Percentiles rank a stretch among this genome's conserved stretches.
These are phyloP conservation scores for Rhododendron henanense DNA, from an alignment of 148 eudicot genomes.

Conservation along the genomic window DNA sequence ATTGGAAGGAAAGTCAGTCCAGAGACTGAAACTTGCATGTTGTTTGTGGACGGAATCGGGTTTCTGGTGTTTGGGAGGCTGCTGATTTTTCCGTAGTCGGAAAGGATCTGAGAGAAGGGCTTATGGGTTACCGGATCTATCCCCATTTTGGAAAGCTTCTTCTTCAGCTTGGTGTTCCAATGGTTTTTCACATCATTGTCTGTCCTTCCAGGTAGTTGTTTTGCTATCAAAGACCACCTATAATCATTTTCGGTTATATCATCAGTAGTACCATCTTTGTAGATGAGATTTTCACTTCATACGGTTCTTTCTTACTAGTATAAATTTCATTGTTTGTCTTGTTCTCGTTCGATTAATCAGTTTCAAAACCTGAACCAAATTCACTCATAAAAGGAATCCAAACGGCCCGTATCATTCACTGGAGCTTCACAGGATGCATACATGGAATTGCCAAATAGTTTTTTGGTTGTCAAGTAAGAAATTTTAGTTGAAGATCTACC, in stretches of 20 bases:
- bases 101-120: slow-evolving; percentile 63
- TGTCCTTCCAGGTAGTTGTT: slow-evolving; percentile 15
- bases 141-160: slow-evolving; percentile 75
- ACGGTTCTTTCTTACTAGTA: background rate
- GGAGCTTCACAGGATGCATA: background rate
- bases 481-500: background rate
- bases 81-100: slow-evolving; percentile 64
- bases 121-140: slow-evolving; percentile 90
- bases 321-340: background rate
- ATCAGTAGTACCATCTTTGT: background rate
- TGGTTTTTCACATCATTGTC: slow-evolving; percentile 49
- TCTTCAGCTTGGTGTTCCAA: slow-evolving; percentile 93
- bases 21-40: slow-evolving; percentile 15
- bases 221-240: slow-evolving; percentile 84
- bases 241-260: background rate
- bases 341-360: background rate
- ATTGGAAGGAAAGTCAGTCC: background rate
- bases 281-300: background rate
- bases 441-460: background rate
- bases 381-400: background rate
- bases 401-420: background rate
- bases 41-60: slow-evolving; percentile 13
- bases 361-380: background rate
- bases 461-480: background rate
- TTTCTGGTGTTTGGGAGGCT: slow-evolving; percentile 28